Percentiles rank a stretch among this genome's conserved stretches.
phyloP scores from a whole-genome alignment of 495 filamentous ascomycete genomes.

The Lasiosphaeria miniovina region DNA sequence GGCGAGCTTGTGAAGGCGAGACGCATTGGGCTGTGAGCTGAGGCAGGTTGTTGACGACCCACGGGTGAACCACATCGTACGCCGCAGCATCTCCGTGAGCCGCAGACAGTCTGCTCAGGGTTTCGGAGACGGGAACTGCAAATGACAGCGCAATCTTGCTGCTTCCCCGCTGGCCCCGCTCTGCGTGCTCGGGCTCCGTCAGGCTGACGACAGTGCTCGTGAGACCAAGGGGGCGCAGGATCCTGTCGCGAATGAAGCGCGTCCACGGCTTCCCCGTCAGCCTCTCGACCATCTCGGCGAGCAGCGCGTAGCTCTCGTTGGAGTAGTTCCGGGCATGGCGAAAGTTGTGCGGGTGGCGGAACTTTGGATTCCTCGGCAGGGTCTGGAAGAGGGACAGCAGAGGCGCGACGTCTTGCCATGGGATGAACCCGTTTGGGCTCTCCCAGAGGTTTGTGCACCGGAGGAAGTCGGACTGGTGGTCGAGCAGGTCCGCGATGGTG shows the following conservation, averaged over 20 bases:
- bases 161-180: neutral
- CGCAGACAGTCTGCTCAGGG: neutral
- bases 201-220: constrained; percentile 10
- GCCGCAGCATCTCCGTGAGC: neutral
- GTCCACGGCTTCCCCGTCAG: constrained; percentile 3
- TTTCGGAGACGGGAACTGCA: constrained; percentile 5
- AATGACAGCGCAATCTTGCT: constrained; percentile 7
- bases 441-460: constrained; percentile 23
- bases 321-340: constrained; percentile 17
- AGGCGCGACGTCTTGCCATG: constrained; percentile 5
- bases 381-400: constrained; percentile 11
- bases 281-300: constrained; percentile 15
- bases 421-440: constrained; percentile 15
- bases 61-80: neutral
- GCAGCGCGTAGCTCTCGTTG: constrained; percentile 20
- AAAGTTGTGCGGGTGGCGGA: constrained; percentile 2
- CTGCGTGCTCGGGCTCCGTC: neutral
- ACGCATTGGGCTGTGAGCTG: constrained; percentile 2
- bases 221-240: constrained; percentile 16
- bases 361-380: constrained; percentile 9
- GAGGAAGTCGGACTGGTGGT: constrained; percentile 18
- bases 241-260: constrained; percentile 4
- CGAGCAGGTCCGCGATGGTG: constrained; percentile 19
- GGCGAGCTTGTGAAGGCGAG: constrained; percentile 8
- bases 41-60: neutral